Evolutionary conservation across 2,329 filamentous ascomycete species (phyloP).

Genomic region (Penicillium sumatraense): DNA sequence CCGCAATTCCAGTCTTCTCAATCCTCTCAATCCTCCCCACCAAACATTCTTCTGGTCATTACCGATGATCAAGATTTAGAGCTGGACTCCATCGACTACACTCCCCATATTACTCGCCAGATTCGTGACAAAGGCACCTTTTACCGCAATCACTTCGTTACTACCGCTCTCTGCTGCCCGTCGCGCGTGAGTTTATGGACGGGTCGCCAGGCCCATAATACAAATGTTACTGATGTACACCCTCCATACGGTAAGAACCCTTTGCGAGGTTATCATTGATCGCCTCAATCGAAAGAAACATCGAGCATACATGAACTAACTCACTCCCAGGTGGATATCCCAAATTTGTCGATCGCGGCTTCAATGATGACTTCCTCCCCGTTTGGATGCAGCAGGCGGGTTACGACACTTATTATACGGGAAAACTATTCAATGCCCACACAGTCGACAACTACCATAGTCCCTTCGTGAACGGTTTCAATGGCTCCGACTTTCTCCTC

Average conservation of each 20-base stretch:
- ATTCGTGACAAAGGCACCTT: conserved; percentile 62
- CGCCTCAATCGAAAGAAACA: too few species aligned
- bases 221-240: conserved; percentile 66
- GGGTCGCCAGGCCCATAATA: conserved; percentile 70
- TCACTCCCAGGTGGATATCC: conserved; percentile 47
- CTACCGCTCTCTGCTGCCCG: conserved; percentile 69
- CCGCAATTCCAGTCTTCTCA: not conserved
- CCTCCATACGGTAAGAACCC: conserved; percentile 55
- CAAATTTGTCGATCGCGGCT: conserved; percentile 56
- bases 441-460: conserved; percentile 54
- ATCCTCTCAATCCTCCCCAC: conserved; percentile 20
- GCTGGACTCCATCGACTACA: conserved; percentile 65
- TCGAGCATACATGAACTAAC: not conserved
- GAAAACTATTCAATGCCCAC: conserved; percentile 61
- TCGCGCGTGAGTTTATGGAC: conserved; percentile 69
- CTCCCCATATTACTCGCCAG: conserved; percentile 62
- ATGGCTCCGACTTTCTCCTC: conserved; percentile 50
- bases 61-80: conserved; percentile 71
- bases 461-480: conserved; percentile 43
- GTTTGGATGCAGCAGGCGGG: conserved; percentile 58
- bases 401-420: conserved; percentile 60
- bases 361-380: conserved; percentile 57
- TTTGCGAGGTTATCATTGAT: too few species aligned
- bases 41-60: conserved; percentile 70
- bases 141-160: conserved; percentile 68